These are phyloP conservation scores for Pistacia integerrima DNA, from an alignment of 345 rosid species.

Conservation along the genomic window DNA sequence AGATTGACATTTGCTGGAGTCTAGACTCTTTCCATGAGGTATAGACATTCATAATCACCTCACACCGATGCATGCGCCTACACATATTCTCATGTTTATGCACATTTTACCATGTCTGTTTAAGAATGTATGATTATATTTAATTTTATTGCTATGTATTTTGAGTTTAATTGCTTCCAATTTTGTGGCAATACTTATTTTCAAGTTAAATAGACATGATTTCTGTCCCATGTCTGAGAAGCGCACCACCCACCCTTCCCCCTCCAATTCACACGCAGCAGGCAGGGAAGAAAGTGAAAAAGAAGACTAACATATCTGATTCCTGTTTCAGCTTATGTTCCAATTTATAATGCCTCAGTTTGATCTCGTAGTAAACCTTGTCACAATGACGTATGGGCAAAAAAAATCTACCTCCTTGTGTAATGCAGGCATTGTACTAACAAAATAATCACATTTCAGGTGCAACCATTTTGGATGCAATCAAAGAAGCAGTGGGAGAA, in stretches of 20 bases:
- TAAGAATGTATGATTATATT: not conserved
- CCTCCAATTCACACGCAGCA: not conserved
- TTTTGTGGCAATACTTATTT: not conserved
- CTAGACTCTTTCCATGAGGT: not conserved
- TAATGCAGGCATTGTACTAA: not conserved
- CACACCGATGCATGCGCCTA: not conserved
- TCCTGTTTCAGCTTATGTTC: constrained; percentile 2
- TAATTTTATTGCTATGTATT: not conserved
- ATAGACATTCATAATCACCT: not conserved
- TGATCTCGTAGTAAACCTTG: too few species aligned
- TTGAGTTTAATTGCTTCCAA: not conserved
- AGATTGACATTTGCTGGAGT: not conserved
- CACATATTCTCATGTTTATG: not conserved
- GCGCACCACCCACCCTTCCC: too few species aligned
- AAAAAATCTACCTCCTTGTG: too few species aligned
- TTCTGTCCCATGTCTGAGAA: not conserved
- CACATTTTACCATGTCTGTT: not conserved
- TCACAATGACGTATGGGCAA: not conserved
- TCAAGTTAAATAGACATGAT: not conserved
- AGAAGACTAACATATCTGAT: not conserved
- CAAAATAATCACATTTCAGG: constrained; percentile 40
- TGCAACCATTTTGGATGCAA: constrained; percentile 77
- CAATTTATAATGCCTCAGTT: not conserved
- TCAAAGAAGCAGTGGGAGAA: constrained; percentile 58
- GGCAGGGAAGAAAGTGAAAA: not conserved